Evolutionary conservation across 192 early-diverging fungal genomes (phyloP).

Genomic region (Spizellomyces sp.): DNA sequence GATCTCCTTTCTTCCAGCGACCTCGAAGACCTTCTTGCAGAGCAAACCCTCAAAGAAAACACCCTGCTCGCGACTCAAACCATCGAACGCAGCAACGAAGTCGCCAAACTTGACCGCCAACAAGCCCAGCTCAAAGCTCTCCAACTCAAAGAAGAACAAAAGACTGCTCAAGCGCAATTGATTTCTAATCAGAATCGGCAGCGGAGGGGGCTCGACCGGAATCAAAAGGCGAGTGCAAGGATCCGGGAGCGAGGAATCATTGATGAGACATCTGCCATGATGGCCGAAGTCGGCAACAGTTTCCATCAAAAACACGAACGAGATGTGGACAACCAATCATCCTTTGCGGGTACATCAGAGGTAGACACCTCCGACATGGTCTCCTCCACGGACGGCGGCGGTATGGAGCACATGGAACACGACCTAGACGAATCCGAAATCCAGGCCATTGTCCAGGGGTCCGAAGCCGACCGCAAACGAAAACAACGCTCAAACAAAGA

Average conservation of each 20-base stretch:
- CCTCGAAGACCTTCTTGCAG: constrained; percentile 14
- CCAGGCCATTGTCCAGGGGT: not conserved
- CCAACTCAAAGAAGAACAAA: constrained; percentile 37
- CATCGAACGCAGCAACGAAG: constrained; percentile 11
- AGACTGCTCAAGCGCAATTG: constrained; percentile 11
- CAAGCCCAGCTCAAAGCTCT: constrained; percentile 21
- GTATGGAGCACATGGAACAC: not conserved
- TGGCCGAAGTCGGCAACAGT: constrained; percentile 11
- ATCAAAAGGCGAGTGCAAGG: constrained; percentile 15
- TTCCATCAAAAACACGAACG: not conserved
- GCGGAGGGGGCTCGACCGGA: constrained; percentile 32
- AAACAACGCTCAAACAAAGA: constrained; percentile 4
- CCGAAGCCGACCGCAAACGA: constrained; percentile 6
- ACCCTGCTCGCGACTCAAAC: constrained; percentile 8
- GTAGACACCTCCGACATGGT: constrained; percentile 5
- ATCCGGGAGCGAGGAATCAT: constrained; percentile 15
- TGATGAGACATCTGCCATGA: constrained; percentile 8
- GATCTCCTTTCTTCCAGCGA: constrained; percentile 19
- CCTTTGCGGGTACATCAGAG: constrained; percentile 1
- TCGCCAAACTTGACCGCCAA: constrained; percentile 14
- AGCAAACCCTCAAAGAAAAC: constrained; percentile 4
- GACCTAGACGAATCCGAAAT: not conserved
- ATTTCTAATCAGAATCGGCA: constrained; percentile 28
- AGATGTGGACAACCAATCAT: constrained; percentile 5
- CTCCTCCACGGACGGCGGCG: not conserved